A percentile compares a stretch with the other conserved stretches of the same genome.
Evolutionary conservation across 1,284 basidiomycete species (phyloP).

Genomic region (Cutaneotrichosporon arboriforme): DNA sequence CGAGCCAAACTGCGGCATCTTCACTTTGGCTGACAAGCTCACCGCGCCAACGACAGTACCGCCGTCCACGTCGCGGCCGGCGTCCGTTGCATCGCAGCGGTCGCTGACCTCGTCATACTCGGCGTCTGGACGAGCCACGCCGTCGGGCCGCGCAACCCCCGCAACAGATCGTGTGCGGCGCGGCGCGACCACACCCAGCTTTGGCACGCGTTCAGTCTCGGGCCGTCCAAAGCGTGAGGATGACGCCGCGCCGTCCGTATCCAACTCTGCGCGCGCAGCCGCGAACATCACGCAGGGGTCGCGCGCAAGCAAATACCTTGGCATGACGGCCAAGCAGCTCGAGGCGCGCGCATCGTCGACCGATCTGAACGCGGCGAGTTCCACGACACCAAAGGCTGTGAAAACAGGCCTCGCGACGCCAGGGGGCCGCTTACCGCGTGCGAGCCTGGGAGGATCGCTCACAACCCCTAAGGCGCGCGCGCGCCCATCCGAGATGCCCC

Average conservation of each 20-base stretch:
- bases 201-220: slow-evolving; percentile 10
- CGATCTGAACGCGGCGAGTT: slow-evolving; percentile 19
- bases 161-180: slow-evolving; percentile 2
- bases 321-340: slow-evolving; percentile 75
- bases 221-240: background rate
- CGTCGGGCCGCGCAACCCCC: slow-evolving; percentile 10
- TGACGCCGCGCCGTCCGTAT: slow-evolving; percentile 13
- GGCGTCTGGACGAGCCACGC: slow-evolving; percentile 17
- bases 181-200: slow-evolving; percentile 8
- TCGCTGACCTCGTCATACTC: slow-evolving; percentile 34
- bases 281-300: slow-evolving; percentile 67
- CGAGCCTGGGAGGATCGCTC: slow-evolving; percentile 37
- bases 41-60: slow-evolving; percentile 57
- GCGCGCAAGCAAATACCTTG: slow-evolving; percentile 66
- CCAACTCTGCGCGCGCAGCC: slow-evolving; percentile 38
- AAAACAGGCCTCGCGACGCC: slow-evolving; percentile 35
- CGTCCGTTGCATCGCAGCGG: slow-evolving; percentile 68
- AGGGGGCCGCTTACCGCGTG: slow-evolving; percentile 22
- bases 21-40: slow-evolving; percentile 75
- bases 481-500: slow-evolving; percentile 44
- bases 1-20: slow-evolving; percentile 80
- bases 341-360: slow-evolving; percentile 40
- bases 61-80: slow-evolving; percentile 55
- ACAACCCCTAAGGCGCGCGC: slow-evolving; percentile 40
- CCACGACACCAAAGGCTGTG: slow-evolving; percentile 29